These are phyloP conservation scores for Dendrobium officinale DNA, from an alignment of 106 monocot genomes.

Conservation along the genomic window DNA sequence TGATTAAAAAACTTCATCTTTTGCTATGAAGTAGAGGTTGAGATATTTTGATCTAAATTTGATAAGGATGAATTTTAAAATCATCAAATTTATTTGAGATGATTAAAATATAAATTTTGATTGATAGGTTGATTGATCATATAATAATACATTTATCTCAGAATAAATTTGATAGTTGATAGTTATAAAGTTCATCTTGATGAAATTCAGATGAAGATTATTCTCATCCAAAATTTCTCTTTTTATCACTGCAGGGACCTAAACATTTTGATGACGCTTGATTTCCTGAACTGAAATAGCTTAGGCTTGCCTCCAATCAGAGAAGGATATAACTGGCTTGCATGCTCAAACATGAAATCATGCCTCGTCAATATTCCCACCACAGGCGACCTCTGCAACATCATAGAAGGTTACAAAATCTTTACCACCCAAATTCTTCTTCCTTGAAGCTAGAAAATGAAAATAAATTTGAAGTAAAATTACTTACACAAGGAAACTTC, in stretches of 20 bases:
- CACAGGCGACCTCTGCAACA: conserved; percentile 39
- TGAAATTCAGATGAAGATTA: no score
- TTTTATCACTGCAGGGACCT: background rate
- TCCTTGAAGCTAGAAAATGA: background rate
- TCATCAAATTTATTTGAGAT: no score
- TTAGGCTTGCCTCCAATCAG: conserved; percentile 25
- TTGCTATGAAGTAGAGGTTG: background rate
- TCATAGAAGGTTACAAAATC: background rate
- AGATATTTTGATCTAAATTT: background rate
- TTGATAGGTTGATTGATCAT: no score
- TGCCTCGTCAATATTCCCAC: conserved; percentile 57
- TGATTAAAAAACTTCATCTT: background rate
- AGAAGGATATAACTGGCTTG: conserved; percentile 31
- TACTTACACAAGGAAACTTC: conserved; percentile 32
- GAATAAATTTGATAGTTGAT: no score
- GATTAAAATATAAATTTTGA: no score
- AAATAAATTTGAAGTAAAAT: background rate
- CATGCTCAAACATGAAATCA: conserved; percentile 56
- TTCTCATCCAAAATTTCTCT: background rate
- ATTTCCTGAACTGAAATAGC: conserved; percentile 21
- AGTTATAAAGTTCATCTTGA: background rate
- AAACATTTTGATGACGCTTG: conserved; percentile 12
- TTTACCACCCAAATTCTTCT: background rate
- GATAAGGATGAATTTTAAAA: no score
- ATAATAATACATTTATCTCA: no score